phyloP scores from a whole-genome alignment of 2,329 filamentous ascomycete genomes.

The Penicillium frequentans region DNA sequence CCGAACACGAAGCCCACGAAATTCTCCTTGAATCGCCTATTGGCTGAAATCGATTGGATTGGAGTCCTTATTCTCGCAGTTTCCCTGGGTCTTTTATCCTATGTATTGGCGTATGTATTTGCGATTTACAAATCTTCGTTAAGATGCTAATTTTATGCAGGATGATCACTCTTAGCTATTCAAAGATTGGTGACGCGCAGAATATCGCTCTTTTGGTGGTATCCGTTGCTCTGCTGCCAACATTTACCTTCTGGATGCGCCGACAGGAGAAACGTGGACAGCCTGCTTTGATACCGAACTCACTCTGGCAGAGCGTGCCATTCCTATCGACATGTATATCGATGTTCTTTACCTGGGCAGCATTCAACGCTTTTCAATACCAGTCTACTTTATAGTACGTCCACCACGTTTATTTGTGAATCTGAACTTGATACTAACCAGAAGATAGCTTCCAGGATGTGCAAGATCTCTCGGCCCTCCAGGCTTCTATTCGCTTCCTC shows the following conservation, averaged over 20 bases:
- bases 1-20: neutral
- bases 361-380: conserved; percentile 27
- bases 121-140: neutral
- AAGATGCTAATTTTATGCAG: neutral
- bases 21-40: neutral
- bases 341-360: conserved; percentile 34
- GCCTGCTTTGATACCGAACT: conserved; percentile 37
- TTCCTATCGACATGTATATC: conserved; percentile 34
- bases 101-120: conserved; percentile 12
- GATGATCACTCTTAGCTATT: neutral
- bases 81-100: conserved; percentile 9
- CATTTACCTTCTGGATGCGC: neutral
- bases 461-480: neutral
- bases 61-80: conserved; percentile 10
- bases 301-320: conserved; percentile 31
- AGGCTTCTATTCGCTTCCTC: conserved; percentile 19
- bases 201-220: neutral
- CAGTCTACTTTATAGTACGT: neutral
- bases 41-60: conserved; percentile 14
- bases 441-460: neutral
- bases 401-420: no score
- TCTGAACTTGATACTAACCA: no score
- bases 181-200: neutral
- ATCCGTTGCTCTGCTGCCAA: neutral
- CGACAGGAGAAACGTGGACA: neutral